Evolutionary conservation across 169 alveolate genomes (phyloP), one percentile per base, ranked within the genome.

Genomic region (Besnoitia besnoiti): DNA sequence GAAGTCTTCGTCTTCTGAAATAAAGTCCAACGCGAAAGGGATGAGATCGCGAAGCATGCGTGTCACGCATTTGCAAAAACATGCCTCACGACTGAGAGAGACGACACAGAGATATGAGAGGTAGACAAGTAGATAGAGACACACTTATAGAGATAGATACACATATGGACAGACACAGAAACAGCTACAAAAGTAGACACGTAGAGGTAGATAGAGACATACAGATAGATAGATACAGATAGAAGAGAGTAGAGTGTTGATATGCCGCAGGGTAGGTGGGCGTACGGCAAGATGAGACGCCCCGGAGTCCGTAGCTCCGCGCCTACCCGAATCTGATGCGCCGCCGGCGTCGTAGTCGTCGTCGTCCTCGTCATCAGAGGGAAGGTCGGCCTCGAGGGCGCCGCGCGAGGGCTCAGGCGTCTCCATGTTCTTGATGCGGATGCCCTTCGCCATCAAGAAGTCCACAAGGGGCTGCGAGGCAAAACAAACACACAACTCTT

Each of bases 321-420:
- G 19, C 49, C 24, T 24, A 91, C 94, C 94, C 33, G 94, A 80
- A 2, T 91, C 94, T 4, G 94, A 91, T n/a, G 67, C 67, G 82
- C 55, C 94, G 46, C 51, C 93, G 33, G 62, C 91, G 27, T 89
- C 90, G 61, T 82, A 80, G 59, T 91, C 94, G 85, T 91, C 94
- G n/a, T 91, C 94, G 67, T 91, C 94, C 33, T 91, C 94, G 73
- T 91, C 94, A 16, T 77, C 87, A 2, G 94, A 80, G 30, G 88
- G 94, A 14, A 91, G 61, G 19, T 91, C 94, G 46, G 85, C 94
- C 50, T 91, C 87, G 80, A 91, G 87, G 21, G 91, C 94, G 39
- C 85, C 62, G 27, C 94, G 75, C 44, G 67, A 46, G 0, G 88
- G 73, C 35, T 91, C 87, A 44, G 91, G 19, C 8, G 75, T 67